Evolutionary conservation across 257 asterid species (phyloP).

Genomic region (Echites panduratus): DNA sequence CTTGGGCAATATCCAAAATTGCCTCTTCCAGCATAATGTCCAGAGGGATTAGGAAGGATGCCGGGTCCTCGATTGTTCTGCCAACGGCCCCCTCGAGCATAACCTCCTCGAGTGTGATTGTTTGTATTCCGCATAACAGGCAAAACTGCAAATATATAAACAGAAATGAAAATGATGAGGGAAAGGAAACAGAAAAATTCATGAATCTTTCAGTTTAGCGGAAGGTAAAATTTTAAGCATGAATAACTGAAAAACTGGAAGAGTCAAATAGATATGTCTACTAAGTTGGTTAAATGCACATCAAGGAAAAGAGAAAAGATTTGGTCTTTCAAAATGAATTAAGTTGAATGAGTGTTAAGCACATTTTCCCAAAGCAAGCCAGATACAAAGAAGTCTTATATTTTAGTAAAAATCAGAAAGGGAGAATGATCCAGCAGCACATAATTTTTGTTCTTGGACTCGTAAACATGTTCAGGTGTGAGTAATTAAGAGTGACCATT

Average conservation of each 20-base stretch:
- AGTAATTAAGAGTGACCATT: neutral
- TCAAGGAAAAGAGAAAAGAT: neutral
- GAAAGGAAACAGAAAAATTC: neutral
- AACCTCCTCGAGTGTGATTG: conserved; percentile 70
- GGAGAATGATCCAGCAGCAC: neutral
- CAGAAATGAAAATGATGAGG: neutral
- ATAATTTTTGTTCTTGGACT: neutral
- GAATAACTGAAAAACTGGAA: neutral
- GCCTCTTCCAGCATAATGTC: conserved; percentile 64
- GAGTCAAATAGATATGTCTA: neutral
- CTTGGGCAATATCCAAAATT: conserved; percentile 50
- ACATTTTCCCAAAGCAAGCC: neutral
- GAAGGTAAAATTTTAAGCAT: neutral
- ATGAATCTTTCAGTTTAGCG: neutral
- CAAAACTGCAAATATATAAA: conserved; percentile 46
- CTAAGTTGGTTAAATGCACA: neutral
- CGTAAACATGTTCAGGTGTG: neutral
- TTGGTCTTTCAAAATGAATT: neutral
- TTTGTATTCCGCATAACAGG: conserved; percentile 50
- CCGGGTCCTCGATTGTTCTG: conserved; percentile 75
- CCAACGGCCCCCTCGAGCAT: conserved; percentile 84
- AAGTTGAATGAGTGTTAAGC: neutral
- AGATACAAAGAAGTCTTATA: neutral
- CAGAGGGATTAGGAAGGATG: conserved; percentile 82
- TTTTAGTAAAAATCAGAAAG: neutral